Percentiles rank a stretch among this genome's conserved stretches.
Evolutionary conservation across 2,329 filamentous ascomycete genomes (phyloP).

Genomic region (Calonectria pteridis): DNA sequence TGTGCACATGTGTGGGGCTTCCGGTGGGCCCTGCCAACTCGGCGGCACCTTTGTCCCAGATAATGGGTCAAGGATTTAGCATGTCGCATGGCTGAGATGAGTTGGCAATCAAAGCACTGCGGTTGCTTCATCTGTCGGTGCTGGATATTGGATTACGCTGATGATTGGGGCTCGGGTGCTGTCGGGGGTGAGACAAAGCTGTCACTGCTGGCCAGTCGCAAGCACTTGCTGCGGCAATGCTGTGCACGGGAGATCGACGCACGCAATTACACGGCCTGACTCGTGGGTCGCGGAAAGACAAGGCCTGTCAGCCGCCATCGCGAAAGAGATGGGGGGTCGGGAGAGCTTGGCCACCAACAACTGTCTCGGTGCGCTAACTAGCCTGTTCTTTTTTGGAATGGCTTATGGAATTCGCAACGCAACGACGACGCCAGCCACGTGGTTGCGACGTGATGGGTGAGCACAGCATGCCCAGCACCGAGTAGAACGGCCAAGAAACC

Average conservation of each 20-base stretch:
- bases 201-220: slow-evolving; percentile 13
- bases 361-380: slow-evolving; percentile 24
- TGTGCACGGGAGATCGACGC: slow-evolving; percentile 44
- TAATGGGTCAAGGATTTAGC: neutral
- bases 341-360: slow-evolving; percentile 21
- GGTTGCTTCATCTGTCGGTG: neutral
- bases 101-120: slow-evolving; percentile 11
- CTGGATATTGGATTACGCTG: neutral
- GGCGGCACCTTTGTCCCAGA: slow-evolving; percentile 8
- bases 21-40: neutral
- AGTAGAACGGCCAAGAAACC: slow-evolving; percentile 7
- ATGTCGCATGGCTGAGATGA: slow-evolving; percentile 3
- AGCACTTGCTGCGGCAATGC: slow-evolving; percentile 13
- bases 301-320: slow-evolving; percentile 10
- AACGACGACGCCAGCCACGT: slow-evolving; percentile 39
- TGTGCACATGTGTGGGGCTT: neutral
- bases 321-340: slow-evolving; percentile 13
- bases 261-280: slow-evolving; percentile 38
- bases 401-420: slow-evolving; percentile 19
- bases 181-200: neutral
- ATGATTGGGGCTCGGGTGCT: neutral
- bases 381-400: slow-evolving; percentile 28
- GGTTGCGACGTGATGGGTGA: slow-evolving; percentile 38
- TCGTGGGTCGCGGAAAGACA: slow-evolving; percentile 31
- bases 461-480: slow-evolving; percentile 5